These are phyloP conservation scores for Sistotremastrum niveocremeum DNA, from an alignment of 768 basidiomycete genomes.

Conservation along the genomic window DNA sequence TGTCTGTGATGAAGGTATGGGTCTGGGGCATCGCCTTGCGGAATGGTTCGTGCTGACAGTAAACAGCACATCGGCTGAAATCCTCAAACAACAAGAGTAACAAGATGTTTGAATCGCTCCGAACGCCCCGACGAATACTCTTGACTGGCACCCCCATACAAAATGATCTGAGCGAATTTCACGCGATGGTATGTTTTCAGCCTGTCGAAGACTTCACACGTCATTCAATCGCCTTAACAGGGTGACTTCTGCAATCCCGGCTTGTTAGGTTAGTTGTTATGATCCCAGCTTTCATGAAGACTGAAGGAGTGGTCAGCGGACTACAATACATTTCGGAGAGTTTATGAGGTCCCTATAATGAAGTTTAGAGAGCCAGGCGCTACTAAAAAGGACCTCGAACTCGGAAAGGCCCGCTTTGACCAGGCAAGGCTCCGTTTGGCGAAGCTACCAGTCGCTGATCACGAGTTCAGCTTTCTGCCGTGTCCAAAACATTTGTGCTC, in stretches of 20 bases:
- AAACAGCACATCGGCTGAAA: slow-evolving; percentile 76
- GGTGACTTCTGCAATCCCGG: slow-evolving; percentile 93
- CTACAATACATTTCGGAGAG: slow-evolving; percentile 57
- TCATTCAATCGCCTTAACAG: slow-evolving; percentile 23
- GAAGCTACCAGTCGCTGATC: background rate
- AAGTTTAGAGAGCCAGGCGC: slow-evolving; percentile 73
- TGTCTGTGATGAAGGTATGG: slow-evolving; percentile 84
- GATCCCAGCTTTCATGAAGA: background rate
- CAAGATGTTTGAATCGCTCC: slow-evolving; percentile 67
- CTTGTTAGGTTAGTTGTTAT: slow-evolving; percentile 45
- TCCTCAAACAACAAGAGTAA: slow-evolving; percentile 86
- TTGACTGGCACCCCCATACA: slow-evolving; percentile 96
- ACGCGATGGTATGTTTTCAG: slow-evolving; percentile 68
- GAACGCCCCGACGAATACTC: slow-evolving; percentile 68
- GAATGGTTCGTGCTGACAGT: background rate
- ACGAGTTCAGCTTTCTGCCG: slow-evolving; percentile 40
- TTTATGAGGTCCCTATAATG: slow-evolving; percentile 82
- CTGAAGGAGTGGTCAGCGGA: slow-evolving; percentile 36
- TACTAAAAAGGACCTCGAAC: slow-evolving; percentile 52
- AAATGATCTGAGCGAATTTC: slow-evolving; percentile 91
- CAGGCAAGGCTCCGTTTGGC: slow-evolving; percentile 36
- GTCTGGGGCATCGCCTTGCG: background rate
- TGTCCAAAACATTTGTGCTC: slow-evolving; percentile 83
- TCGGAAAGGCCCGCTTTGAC: slow-evolving; percentile 65
- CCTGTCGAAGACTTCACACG: background rate